A percentile compares a stretch with the other conserved stretches of the same genome.
Conservation (phyloP, 2,329 filamentous ascomycete species). For the Chaetomium strumarium region DNA sequence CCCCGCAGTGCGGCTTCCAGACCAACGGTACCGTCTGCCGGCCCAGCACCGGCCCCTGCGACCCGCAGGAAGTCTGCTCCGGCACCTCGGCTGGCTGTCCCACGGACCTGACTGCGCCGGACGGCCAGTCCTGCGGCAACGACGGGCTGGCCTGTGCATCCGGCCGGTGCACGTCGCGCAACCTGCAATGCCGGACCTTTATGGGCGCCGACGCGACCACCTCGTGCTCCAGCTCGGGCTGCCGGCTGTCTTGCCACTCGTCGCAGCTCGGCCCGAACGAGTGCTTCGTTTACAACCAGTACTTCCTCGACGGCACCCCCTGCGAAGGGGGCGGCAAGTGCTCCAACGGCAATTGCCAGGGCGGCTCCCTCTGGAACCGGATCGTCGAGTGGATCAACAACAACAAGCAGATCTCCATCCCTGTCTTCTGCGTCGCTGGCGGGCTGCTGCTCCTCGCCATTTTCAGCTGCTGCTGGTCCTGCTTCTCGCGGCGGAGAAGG, state of each 20-base stretch:
- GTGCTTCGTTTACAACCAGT: conserved; percentile 76
- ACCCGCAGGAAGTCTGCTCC: conserved; percentile 77
- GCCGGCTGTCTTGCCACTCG: conserved; percentile 69
- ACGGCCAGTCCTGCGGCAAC: conserved; percentile 67
- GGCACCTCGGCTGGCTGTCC: conserved; percentile 71
- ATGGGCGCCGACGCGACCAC: conserved; percentile 69
- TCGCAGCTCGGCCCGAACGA: conserved; percentile 58
- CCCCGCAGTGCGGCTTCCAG: conserved; percentile 59
- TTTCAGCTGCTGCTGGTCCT: conserved; percentile 58
- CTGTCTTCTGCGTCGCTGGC: conserved; percentile 65
- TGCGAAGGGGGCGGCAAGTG: conserved; percentile 79
- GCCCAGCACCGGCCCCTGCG: conserved; percentile 70
- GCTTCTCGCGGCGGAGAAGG: conserved; percentile 40
- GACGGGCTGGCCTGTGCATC: conserved; percentile 71
- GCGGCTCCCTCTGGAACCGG: conserved; percentile 62
- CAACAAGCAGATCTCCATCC: conserved; percentile 79
- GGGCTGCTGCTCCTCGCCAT: conserved; percentile 65
- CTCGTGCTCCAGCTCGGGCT: conserved; percentile 69
- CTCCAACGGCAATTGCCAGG: conserved; percentile 69
- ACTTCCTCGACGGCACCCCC: conserved; percentile 86
- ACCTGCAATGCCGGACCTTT: conserved; percentile 80
- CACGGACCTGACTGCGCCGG: conserved; percentile 58
- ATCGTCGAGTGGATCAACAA: conserved; percentile 69
- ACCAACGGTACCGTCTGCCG: conserved; percentile 70
- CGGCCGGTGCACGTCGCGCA: conserved; percentile 88